Conservation (phyloP, 2,329 filamentous ascomycete genomes). For the Colletotrichum sp. region DNA sequence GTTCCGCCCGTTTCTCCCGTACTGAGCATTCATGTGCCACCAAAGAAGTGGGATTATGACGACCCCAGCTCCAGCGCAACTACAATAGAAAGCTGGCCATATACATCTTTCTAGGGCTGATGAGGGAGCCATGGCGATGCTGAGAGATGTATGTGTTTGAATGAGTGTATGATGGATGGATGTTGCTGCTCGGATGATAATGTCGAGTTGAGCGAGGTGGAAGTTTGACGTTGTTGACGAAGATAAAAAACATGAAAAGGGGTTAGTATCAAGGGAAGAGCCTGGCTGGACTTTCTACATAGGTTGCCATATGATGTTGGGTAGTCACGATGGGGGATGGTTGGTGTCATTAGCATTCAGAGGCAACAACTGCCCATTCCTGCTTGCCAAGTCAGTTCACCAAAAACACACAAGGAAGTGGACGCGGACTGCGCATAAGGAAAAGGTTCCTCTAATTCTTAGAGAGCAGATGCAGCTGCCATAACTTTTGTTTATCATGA, state of each 20-base stretch:
- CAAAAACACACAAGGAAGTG: no score
- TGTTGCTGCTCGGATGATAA: not conserved
- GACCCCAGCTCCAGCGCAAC: not conserved
- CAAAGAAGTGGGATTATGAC: not conserved
- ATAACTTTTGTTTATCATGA: not conserved
- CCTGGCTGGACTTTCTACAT: not conserved
- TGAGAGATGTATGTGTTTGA: not conserved
- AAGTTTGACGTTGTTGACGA: not conserved
- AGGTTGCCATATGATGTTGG: not conserved
- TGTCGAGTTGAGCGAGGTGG: not conserved
- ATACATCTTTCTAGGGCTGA: not conserved
- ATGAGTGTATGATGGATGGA: not conserved
- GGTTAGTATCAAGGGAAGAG: not conserved
- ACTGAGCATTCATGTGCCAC: not conserved
- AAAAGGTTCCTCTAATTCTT: not conserved
- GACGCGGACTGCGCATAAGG: not conserved
- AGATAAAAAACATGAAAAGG: not conserved
- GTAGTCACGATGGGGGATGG: not conserved
- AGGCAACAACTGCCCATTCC: not conserved
- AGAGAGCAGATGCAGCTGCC: not conserved
- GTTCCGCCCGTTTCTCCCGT: not conserved
- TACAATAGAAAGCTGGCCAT: not conserved
- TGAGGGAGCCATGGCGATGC: not conserved
- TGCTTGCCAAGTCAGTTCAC: not conserved
- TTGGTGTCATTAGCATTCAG: accelerated